Percentiles rank a stretch among this genome's conserved stretches.
Evolutionary conservation across 306 rosid species (phyloP).

Genomic region (Ormosia emarginata): DNA sequence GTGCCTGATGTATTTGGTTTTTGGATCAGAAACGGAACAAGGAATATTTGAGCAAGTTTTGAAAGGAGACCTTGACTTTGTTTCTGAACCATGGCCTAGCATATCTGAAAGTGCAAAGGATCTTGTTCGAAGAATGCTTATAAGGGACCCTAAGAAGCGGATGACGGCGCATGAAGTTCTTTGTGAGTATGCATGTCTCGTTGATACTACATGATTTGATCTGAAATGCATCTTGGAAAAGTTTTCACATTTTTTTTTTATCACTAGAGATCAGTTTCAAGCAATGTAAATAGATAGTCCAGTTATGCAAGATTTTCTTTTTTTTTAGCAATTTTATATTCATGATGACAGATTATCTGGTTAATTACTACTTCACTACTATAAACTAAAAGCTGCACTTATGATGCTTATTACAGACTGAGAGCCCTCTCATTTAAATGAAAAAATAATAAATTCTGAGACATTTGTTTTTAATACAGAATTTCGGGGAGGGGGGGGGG

Average conservation of each 20-base stretch:
- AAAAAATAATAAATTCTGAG: neutral
- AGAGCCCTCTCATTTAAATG: neutral
- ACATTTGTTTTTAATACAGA: neutral
- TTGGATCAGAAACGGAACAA: conserved; percentile 76
- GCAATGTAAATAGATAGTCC: neutral
- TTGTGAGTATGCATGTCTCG: conserved; percentile 52
- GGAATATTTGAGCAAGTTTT: conserved; percentile 98
- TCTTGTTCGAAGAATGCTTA: conserved; percentile 83
- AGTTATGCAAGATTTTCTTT: neutral
- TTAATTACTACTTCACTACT: neutral
- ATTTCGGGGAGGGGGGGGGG: neutral
- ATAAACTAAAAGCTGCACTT: neutral
- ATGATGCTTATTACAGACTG: neutral
- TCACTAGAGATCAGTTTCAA: neutral
- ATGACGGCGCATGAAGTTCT: conserved; percentile 91
- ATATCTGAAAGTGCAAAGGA: conserved; percentile 90
- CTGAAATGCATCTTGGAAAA: neutral
- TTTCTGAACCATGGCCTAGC: conserved; percentile 95
- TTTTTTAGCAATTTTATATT: neutral
- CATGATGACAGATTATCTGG: neutral
- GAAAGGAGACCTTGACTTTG: conserved; percentile 84
- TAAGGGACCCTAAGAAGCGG: conserved; percentile 85
- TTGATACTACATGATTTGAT: conserved; percentile 4
- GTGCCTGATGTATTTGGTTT: conserved; percentile 18
- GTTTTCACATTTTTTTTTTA: neutral